Conservation (phyloP, 352 stramenopile species). For the Plasmopara muralis region DNA sequence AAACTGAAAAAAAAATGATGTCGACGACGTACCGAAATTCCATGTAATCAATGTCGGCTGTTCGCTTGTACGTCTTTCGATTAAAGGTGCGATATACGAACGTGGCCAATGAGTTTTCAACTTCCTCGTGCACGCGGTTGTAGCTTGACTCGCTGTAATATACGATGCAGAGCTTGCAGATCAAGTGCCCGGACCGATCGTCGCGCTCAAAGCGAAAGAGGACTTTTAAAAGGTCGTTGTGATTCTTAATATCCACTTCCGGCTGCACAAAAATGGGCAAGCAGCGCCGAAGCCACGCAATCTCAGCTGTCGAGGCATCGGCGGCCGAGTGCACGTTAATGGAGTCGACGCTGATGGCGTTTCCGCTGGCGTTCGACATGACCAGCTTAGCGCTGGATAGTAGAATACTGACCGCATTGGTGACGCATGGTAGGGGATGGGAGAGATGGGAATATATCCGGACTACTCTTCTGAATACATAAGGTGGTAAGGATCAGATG, state of each 20-base stretch:
- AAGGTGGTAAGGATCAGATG: no score
- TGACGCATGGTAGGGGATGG: no score
- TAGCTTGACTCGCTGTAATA: slow-evolving; percentile 81
- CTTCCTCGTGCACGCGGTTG: slow-evolving; percentile 61
- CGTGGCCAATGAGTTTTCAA: slow-evolving; percentile 75
- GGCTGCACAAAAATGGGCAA: slow-evolving; percentile 81
- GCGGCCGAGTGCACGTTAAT: slow-evolving; percentile 12
- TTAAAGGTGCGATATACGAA: slow-evolving; percentile 83
- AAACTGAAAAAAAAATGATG: not conserved
- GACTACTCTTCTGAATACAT: no score
- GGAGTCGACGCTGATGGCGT: slow-evolving; percentile 10
- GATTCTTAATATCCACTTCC: slow-evolving; percentile 74
- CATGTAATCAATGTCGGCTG: slow-evolving; percentile 87
- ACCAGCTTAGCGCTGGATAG: slow-evolving; percentile 9
- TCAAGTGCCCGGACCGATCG: slow-evolving; percentile 33
- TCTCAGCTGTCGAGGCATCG: slow-evolving; percentile 34
- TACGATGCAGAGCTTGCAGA: slow-evolving; percentile 79
- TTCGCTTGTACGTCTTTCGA: slow-evolving; percentile 79
- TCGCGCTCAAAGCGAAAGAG: slow-evolving; percentile 79
- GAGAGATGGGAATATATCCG: no score
- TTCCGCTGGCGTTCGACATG: slow-evolving; percentile 17
- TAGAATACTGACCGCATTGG: slow-evolving; percentile 1
- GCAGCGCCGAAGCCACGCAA: slow-evolving; percentile 72
- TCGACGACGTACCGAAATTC: slow-evolving; percentile 49
- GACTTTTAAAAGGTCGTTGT: slow-evolving; percentile 76